phyloP scores from a whole-genome alignment of 2,329 filamentous ascomycete species.

The Monosporascus sp. region DNA sequence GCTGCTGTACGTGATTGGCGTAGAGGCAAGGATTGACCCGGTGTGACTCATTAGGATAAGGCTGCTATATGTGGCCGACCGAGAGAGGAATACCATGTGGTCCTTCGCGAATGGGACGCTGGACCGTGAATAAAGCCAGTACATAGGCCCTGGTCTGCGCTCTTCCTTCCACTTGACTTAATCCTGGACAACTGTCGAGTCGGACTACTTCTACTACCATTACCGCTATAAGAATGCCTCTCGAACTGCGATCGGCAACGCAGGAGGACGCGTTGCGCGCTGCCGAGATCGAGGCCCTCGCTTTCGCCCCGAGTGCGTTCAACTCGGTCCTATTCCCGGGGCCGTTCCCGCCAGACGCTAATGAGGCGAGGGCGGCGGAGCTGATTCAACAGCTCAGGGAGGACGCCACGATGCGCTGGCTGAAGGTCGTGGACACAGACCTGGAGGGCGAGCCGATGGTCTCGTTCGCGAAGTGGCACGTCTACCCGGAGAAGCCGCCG shows the following conservation, averaged over 20 bases:
- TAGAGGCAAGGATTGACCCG: background rate
- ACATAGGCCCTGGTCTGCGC: no score
- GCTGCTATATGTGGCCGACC: no score
- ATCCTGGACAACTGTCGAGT: no score
- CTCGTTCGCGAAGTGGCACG: constrained; percentile 28
- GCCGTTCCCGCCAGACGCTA: constrained; percentile 19
- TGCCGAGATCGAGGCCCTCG: constrained; percentile 31
- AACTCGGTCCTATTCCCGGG: constrained; percentile 29
- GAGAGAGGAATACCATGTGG: no score
- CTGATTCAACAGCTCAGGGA: constrained; percentile 14
- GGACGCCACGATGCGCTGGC: constrained; percentile 22
- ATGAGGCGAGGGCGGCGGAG: constrained; percentile 16
- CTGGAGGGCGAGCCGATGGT: constrained; percentile 23
- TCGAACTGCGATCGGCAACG: constrained; percentile 29
- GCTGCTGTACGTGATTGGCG: no score
- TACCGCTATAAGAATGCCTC: constrained; percentile 26
- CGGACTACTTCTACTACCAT: no score
- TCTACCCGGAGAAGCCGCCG: constrained; percentile 16
- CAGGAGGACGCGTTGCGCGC: constrained; percentile 31
- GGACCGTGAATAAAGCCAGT: background rate
- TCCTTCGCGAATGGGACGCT: background rate
- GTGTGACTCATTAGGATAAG: background rate
- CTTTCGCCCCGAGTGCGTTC: constrained; percentile 29
- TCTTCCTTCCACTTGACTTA: no score
- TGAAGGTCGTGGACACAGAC: constrained; percentile 30